A percentile compares a stretch with the other conserved stretches of the same genome.
Conservation (phyloP, 2,329 filamentous ascomycete genomes). For the Fusarium palustre region DNA sequence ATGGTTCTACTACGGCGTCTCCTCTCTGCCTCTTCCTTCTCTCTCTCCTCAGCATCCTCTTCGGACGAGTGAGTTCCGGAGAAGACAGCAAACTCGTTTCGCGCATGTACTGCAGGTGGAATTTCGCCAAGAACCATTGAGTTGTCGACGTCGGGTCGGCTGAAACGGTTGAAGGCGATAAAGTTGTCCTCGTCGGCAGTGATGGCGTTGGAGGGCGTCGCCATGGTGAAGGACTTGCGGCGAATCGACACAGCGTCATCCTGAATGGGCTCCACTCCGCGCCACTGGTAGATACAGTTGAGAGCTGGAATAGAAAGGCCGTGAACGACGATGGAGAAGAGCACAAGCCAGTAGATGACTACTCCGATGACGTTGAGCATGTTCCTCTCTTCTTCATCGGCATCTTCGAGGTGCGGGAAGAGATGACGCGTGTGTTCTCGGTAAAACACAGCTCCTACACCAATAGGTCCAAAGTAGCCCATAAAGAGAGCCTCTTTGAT, state of each 20-base stretch:
- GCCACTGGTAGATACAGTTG: conserved; percentile 14
- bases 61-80: conserved; percentile 11
- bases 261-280: conserved; percentile 55
- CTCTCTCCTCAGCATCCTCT: conserved; percentile 2
- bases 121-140: conserved; percentile 7
- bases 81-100: conserved; percentile 29
- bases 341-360: conserved; percentile 57
- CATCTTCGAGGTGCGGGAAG: conserved; percentile 52
- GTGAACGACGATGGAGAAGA: conserved; percentile 46
- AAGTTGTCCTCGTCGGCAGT: conserved; percentile 53
- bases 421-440: conserved; percentile 63
- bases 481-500: conserved; percentile 71
- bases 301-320: conserved; percentile 59
- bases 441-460: conserved; percentile 82
- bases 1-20: conserved; percentile 16
- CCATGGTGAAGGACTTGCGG: conserved; percentile 51
- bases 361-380: conserved; percentile 54
- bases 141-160: conserved; percentile 47
- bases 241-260: conserved; percentile 57
- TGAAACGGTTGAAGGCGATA: conserved; percentile 63
- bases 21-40: conserved; percentile 17
- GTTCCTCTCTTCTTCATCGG: conserved; percentile 51
- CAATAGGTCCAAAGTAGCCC: conserved; percentile 81
- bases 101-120: background rate
- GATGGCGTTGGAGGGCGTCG: conserved; percentile 55